Conservation (phyloP, 2,329 filamentous ascomycete species). For the Coniella vitis region DNA sequence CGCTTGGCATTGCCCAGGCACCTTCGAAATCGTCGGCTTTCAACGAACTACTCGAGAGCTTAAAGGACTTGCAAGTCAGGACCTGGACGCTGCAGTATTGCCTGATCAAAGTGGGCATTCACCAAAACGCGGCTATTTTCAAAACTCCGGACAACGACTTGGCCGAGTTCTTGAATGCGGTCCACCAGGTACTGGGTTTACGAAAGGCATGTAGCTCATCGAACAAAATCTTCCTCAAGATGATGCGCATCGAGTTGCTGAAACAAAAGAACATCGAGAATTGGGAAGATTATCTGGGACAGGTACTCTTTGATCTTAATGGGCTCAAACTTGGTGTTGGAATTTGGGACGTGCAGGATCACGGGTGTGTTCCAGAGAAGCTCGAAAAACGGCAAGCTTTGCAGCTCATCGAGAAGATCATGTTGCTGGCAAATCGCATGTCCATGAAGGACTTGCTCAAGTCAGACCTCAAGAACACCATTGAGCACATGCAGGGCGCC, state of each 20-base stretch:
- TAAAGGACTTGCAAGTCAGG: conserved; percentile 82
- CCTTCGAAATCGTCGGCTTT: conserved; percentile 52
- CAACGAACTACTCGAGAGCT: conserved; percentile 54
- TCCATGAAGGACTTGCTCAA: conserved; percentile 87
- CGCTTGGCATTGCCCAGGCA: conserved; percentile 62
- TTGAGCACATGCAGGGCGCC: conserved; percentile 87
- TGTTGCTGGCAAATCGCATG: conserved; percentile 73
- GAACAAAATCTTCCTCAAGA: conserved; percentile 80
- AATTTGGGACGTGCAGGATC: conserved; percentile 63
- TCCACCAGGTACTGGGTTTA: conserved; percentile 78
- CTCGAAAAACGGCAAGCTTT: conserved; percentile 76
- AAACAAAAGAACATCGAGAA: conserved; percentile 69
- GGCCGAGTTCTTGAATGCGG: conserved; percentile 70
- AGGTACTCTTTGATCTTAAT: conserved; percentile 77
- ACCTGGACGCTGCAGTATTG: conserved; percentile 85
- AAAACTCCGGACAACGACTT: conserved; percentile 62
- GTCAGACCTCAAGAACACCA: conserved; percentile 80
- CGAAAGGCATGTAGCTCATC: conserved; percentile 80
- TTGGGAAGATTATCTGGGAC: conserved; percentile 79
- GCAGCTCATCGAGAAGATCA: conserved; percentile 76
- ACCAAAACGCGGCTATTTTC: conserved; percentile 59
- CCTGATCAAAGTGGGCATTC: conserved; percentile 67
- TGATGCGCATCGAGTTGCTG: conserved; percentile 81
- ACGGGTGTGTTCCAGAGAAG: conserved; percentile 69
- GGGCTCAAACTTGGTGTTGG: conserved; percentile 69